Base-by-base conservation (phyloP, 441 rosid genomes). In the Adansonia rubrostipa region DNA sequence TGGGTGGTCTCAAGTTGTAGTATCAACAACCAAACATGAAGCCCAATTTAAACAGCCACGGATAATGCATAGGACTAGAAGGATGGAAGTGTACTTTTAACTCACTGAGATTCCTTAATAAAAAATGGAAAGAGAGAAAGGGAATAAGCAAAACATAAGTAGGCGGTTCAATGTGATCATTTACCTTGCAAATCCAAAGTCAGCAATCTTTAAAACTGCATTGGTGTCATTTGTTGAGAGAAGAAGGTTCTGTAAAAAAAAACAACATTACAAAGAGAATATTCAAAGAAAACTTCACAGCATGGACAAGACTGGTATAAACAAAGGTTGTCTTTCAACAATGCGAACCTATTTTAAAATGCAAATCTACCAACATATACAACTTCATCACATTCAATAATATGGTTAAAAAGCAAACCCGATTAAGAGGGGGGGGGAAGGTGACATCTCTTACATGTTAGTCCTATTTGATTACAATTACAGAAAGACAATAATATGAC, bases 111-210 rank as follows among this genome's bases (percentile, higher is more conserved):
- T 15, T 36, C 69, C 17, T 64, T 36, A 64, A 64, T 36, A 7
- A 36, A 62, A 62, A 36, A n/a, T 14, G 68, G 45, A 33, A 60
- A 57, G 62, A 63, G 20, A 63, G 68, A 63, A 33, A 63, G 19
- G 67, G 68, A 64, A 64, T 33, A 64, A 15, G 20, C 48, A 69
- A 69, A 69, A 48, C 42, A 69, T 17, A 72, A 71, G 74, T 77
- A 58, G 56, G 44, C 1, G 47, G 71, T n/a, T 53, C 74, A 62
- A 58, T 60, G 22, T 50, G 78, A 77, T 57, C 69, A 77, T 60
- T 71, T 89, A 94, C 99, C 99, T 93, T 63, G 99, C 99, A 88
- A 96, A 96, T 84, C 99, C 99, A 87, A 96, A 96, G 85, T 96
- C 99, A 4, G 99, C 98, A 79, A 96, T 94, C 93, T 93, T 96